Evolutionary conservation across 2,329 filamentous ascomycete species (phyloP), one percentile per base, ranked within the genome.

Genomic region (Phoma sp.): DNA sequence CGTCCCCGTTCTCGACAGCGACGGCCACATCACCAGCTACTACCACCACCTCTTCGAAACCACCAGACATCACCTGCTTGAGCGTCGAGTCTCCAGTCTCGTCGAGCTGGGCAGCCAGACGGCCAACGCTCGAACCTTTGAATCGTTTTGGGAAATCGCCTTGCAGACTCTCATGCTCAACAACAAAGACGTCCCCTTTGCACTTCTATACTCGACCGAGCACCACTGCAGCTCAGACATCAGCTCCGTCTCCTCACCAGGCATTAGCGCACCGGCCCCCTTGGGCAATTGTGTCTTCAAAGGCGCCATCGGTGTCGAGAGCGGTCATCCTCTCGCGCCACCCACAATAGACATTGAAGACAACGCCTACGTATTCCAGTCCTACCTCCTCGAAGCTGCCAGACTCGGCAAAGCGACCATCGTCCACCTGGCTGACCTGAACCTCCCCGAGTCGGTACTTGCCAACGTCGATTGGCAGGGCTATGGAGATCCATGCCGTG

Each of bases 41-140:
- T 92, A 91, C 69, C 91, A 92, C 64, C 88, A 88, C 1, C 84
- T 87, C 0, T 91, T 91, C 58, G 90, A 94, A 60, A 91, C 91
- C 60, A 93, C 90, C 0, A 78, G 86, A 21, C 82, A 66, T 39
- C 52, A 61, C 27, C 41, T 64, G 3, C 62, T 69, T 21, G 50
- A 69, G 44, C 62, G 65, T 10, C 60, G 67, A 8, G 60, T 70
- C 8, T 60, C 63, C 7, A 63, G 1, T 75, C 91, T 48, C 80
- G 88, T 51, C 3, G 88, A 92, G 65, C 83, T 93, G 41, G 89
- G 89, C 39, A 88, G 91, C 70, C 85, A 83, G 56, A 92, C 88
- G 1, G 84, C 88, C 1, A 78, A 84, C 15, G 89, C 90, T 15
- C 82, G 87, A 29, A 86, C 88, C 52, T 82, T 92, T 2, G 84